Conservation (phyloP, 1,284 basidiomycete genomes). For the Waitea zeae region DNA sequence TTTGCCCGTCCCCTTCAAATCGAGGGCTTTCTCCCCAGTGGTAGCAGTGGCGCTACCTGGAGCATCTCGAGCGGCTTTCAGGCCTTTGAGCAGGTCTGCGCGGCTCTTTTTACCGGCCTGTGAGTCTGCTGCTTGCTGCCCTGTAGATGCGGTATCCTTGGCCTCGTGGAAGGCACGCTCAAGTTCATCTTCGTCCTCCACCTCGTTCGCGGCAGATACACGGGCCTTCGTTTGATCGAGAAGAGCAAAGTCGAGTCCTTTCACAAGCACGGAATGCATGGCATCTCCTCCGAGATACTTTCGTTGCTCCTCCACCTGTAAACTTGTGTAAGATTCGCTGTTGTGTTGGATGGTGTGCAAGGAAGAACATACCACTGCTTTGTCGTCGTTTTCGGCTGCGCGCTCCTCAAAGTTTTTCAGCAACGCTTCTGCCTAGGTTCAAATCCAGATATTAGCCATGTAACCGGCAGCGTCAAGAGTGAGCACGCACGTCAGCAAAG, state of each 20-base stretch:
- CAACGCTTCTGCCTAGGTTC: constrained; percentile 53
- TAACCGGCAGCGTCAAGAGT: not conserved
- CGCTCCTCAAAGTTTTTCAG: constrained; percentile 66
- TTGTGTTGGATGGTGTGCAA: not conserved
- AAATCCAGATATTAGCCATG: constrained; percentile 1
- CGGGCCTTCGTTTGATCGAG: constrained; percentile 72
- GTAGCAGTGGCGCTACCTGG: constrained; percentile 21
- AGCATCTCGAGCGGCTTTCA: not conserved
- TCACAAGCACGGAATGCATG: constrained; percentile 73
- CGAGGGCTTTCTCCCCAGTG: not conserved
- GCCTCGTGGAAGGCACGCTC: constrained; percentile 50
- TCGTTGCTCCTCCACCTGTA: constrained; percentile 61
- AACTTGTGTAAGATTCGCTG: not conserved
- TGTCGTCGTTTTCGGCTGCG: constrained; percentile 34
- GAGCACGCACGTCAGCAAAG: constrained; percentile 38
- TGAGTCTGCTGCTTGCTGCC: not conserved
- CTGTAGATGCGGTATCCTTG: not conserved
- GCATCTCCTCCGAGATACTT: constrained; percentile 79
- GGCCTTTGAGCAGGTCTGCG: not conserved
- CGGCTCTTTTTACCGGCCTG: not conserved
- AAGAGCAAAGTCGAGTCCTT: constrained; percentile 79
- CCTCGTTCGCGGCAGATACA: constrained; percentile 26
- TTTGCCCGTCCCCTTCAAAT: not conserved
- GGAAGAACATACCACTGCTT: constrained; percentile 24
- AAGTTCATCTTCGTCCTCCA: constrained; percentile 59